These are phyloP conservation scores for Ramalina peruviana DNA, from an alignment of 495 filamentous ascomycete genomes.

Conservation along the genomic window DNA sequence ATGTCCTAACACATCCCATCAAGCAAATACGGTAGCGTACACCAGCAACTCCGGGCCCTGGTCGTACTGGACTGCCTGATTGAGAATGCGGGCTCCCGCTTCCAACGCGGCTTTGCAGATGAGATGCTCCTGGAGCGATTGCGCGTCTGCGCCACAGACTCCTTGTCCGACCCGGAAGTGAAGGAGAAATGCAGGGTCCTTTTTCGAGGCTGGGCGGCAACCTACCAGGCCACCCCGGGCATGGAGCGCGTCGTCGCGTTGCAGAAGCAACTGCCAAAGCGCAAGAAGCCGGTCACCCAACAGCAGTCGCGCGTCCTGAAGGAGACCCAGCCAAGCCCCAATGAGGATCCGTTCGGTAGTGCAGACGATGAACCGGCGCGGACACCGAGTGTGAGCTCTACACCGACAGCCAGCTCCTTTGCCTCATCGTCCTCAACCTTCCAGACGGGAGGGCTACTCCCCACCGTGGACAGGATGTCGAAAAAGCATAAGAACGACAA, in stretches of 20 bases:
- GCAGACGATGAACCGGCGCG: constrained; percentile 2
- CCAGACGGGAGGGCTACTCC: constrained; percentile 10
- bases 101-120: constrained; percentile 77
- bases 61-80: constrained; percentile 87
- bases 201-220: constrained; percentile 75
- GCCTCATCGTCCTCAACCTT: constrained; percentile 15
- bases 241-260: constrained; percentile 66
- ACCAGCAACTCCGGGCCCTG: constrained; percentile 81
- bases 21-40: constrained; percentile 86
- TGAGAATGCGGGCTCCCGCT: constrained; percentile 81
- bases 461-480: constrained; percentile 15
- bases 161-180: constrained; percentile 72
- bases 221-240: constrained; percentile 69
- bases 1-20: background rate
- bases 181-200: constrained; percentile 72
- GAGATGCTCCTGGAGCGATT: constrained; percentile 89
- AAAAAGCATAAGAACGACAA: constrained; percentile 22
- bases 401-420: background rate
- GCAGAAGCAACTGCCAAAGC: constrained; percentile 64
- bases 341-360: constrained; percentile 43
- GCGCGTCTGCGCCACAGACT: constrained; percentile 71
- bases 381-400: background rate
- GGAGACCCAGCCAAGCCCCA: constrained; percentile 53
- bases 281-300: constrained; percentile 50
- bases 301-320: constrained; percentile 66